Evolutionary conservation across 345 rosid species (phyloP), one percentile per base, ranked within the genome.

Genomic region (Crucihimalaya himalaica): DNA sequence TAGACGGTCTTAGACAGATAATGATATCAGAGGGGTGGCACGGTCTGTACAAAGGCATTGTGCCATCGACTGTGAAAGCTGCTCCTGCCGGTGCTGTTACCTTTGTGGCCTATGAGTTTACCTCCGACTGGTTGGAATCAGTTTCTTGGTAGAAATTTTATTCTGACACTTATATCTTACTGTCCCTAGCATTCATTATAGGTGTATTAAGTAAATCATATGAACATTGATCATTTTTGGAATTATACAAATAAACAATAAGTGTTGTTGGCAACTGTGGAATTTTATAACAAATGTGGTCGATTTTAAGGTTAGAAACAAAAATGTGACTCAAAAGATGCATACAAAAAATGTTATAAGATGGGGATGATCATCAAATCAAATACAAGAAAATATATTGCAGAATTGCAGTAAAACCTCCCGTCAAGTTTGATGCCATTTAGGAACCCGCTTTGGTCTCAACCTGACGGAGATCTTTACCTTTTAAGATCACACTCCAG

Each of bases 1-100:
- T 81, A 27, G 97, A 95, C 59, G 99, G 89, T 25, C 79, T 90
- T 1, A 63, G 65, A 10, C 89, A 81, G 73, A 95, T 95, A 63
- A 16, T 83, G 52, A 73, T 62, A 51, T 27, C 60, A 0, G 99
- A 95, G 79, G 98, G 99, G 45, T 90, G 87, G 91, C 87, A 87
- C 2, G 99, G 98, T 72, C 90, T 95, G 63, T 95, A 95, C 68
- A 95, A 95, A 78, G 99, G 99, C 59, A 86, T 95, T 37, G 71
- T 92, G 27, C 99, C 98, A 13, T 95, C 99, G 55, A 90, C 94
- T 10, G 73, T 92, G 70, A 95, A 95, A 86, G 99, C 99, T 69
- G 99, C 99, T 55, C 98, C 99, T 21, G 99, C 98, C 39, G 91
- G 97, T 62, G 99, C 99, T 39, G 96, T 95, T 35, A 95, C 99